These are phyloP conservation scores for Geotrichum carabidarum DNA, from an alignment of 1,139 yeast genomes.

Conservation along the genomic window DNA sequence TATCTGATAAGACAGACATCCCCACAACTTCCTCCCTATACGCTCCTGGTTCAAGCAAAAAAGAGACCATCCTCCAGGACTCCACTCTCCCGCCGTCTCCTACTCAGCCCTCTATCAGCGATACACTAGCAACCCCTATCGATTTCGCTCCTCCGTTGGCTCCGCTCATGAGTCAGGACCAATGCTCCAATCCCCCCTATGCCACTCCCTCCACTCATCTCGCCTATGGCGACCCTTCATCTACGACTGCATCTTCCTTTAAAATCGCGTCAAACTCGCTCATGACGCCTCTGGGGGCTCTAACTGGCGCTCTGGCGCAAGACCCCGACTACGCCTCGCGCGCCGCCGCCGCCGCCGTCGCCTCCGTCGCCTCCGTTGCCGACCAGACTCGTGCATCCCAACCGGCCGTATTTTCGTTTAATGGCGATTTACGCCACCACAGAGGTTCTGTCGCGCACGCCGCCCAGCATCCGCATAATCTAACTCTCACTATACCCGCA, in stretches of 20 bases:
- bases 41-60: not conserved
- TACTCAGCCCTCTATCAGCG: not conserved
- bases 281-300: not conserved
- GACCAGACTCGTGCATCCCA: not conserved
- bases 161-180: not conserved
- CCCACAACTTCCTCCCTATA: not conserved
- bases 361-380: not conserved
- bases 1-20: not conserved
- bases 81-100: not conserved
- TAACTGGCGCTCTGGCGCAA: not conserved
- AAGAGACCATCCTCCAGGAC: not conserved
- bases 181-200: not conserved
- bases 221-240: not conserved
- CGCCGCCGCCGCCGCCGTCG: no score
- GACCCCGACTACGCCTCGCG: no score
- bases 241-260: not conserved
- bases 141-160: constrained; percentile 4
- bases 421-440: not conserved
- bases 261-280: not conserved
- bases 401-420: not conserved
- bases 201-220: not conserved
- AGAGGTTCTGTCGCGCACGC: not conserved
- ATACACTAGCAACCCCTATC: not conserved
- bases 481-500: constrained; percentile 1
- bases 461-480: not conserved